Conservation (phyloP, 176 grass and related monocot species). For the Coix lacrymajobi region DNA sequence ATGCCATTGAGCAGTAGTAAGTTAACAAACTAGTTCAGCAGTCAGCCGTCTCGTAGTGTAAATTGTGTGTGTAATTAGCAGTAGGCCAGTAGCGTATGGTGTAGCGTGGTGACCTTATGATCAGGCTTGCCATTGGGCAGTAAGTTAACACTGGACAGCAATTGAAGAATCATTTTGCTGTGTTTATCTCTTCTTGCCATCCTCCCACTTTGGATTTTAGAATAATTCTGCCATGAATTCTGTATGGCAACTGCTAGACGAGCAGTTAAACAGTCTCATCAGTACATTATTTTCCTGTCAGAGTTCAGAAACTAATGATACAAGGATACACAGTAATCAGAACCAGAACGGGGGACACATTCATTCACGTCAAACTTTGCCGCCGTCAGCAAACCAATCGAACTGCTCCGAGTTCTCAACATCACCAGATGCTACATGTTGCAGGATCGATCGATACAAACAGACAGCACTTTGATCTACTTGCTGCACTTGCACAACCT, state of each 20-base stretch:
- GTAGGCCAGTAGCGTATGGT: not conserved
- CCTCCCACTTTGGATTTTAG: not conserved
- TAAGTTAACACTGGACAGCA: not conserved
- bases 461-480: not conserved
- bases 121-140: not conserved
- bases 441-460: not conserved
- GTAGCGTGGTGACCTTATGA: not conserved
- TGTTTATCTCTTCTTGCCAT: not conserved
- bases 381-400: not conserved
- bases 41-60: not conserved
- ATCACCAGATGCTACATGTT: not conserved
- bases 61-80: no score
- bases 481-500: not conserved
- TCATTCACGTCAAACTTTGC: not conserved
- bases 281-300: not conserved
- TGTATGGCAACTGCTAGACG: not conserved
- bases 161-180: not conserved
- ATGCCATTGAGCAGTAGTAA: not conserved
- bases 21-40: not conserved
- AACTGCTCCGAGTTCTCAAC: constrained; percentile 29
- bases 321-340: not conserved
- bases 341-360: not conserved
- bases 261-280: not conserved
- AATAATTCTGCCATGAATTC: not conserved
- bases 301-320: not conserved